A percentile compares a stretch with the other conserved stretches of the same genome.
phyloP scores from a whole-genome alignment of 139 green algal species.

The Dunaliella sp. region DNA sequence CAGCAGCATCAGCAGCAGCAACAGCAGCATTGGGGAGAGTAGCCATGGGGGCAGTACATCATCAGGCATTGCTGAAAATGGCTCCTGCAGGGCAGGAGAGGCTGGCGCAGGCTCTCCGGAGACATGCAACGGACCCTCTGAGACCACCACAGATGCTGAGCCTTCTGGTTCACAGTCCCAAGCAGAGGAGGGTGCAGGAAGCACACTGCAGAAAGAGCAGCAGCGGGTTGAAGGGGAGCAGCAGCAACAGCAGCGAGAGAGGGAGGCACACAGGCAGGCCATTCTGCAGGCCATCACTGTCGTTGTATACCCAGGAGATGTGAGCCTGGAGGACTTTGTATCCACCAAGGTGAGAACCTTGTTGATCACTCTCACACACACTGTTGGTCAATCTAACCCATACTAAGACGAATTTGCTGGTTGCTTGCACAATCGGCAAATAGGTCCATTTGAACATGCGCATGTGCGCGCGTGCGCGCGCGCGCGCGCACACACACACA shows the following conservation, averaged over 20 bases:
- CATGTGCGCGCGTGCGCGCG: no score
- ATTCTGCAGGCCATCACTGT: not conserved
- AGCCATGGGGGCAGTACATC: no score
- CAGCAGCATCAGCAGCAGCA: not conserved
- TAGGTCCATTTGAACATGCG: no score
- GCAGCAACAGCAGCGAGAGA: not conserved
- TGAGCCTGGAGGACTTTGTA: not conserved
- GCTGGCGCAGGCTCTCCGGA: not conserved
- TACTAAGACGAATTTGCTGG: no score
- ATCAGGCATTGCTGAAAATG: not conserved
- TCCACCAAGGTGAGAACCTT: not conserved
- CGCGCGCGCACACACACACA: no score
- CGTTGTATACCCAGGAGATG: not conserved
- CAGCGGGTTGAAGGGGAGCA: not conserved
- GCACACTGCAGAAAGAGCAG: not conserved
- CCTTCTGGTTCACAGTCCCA: not conserved
- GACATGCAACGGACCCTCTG: not conserved
- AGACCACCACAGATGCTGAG: not conserved
- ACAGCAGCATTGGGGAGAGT: no score
- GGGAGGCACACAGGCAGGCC: not conserved
- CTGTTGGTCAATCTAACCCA: no score
- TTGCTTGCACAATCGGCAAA: no score
- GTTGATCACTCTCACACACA: no score
- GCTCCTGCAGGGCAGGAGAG: not conserved
- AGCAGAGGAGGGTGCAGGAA: no score